Evolutionary conservation across 2,329 filamentous ascomycete species (phyloP), one percentile per base, ranked within the genome.

Genomic region (Aspergillus phoenicis): DNA sequence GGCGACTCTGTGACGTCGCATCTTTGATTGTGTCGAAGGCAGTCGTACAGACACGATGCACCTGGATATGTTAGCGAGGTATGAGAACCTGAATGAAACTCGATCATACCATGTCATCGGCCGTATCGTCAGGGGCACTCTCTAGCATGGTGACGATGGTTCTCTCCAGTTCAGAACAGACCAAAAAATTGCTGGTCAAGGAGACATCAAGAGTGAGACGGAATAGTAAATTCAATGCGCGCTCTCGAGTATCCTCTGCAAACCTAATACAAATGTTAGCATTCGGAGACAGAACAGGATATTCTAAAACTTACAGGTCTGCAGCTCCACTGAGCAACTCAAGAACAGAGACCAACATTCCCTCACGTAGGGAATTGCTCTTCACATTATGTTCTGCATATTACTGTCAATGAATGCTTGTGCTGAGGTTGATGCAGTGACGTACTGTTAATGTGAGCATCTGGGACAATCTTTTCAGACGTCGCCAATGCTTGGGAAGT

Each of bases 401-500:
- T 41, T 3, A 20, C 57, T 10, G 39, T 28, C 55, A 58, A 62
- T 52, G 20, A 17, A 17, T 20, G 47, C 45, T 39, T 48, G 36
- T 26, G 15, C 15, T 45, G 2, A 47, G n/a, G 52, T 41, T 41
- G 28, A 45, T 8, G 4, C 8, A 36, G 7, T 26, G 26, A 33
- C 53, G 15, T 65, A 75, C 73, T 60, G 52, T 66, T 63, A 26
- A 59, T 57, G 15, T 65, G 49, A 8, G 61, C 17, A 17, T 73
- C 68, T 45, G 75, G 71, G 5, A 67, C 36, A 43, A 78, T 62
- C 17, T 63, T 43, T 6, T 73, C 63, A 26, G 71, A 67, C 30
- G 72, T 33, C 48, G 72, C 74, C 15, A 84, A 74, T 41, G 83
- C 81, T 36, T 80, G 77, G 2, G 78, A 77, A 1, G 58, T 75